Evolutionary conservation across 2,329 filamentous ascomycete genomes (phyloP), one percentile per base, ranked within the genome.

Genomic region (Aspergillus jensenii): DNA sequence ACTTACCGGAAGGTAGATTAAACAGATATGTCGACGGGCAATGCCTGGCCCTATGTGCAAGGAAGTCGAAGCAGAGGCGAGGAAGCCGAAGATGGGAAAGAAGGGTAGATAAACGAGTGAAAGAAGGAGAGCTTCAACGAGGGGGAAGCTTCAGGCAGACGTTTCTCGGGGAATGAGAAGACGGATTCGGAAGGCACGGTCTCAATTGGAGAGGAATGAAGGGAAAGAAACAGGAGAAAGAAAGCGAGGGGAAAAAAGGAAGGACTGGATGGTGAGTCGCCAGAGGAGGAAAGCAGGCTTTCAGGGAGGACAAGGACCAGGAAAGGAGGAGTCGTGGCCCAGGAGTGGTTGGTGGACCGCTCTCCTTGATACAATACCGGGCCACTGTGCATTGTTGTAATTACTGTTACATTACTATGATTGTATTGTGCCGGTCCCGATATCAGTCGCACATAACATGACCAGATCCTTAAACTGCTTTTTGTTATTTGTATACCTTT

Each of bases 241-340:
- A 65, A 74, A 71, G 72, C 65, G 70, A 70, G 71, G 74, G 69
- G 73, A 73, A 65, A 62, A 60, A 64, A 63, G 54, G 62, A 66
- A 57, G 52, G 62, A 64, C 51, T 60, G 60, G 56, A 59, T 60
- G 55, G 57, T 51, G 55, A 59, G 50, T 48, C 57, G 55, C 52
- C 55, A 64, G 40, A 62, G 59, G 59, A 50, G 63, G 55, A 61
- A 61, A 53, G 59, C 60, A 62, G 61, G 56, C 53, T 59, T 65
- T 64, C 55, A 66, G 64, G 62, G 68, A 65, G 63, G 63, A 63
- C 62, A 64, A 64, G 60, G 25, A 27, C 25, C 9, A 8, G 25
- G 25, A 71, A 72, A 71, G 67, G 69, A 70, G 68, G 67, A 61
- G 66, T 67, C 64, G 66, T 59, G 63, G 59, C 60, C 62, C 60